Base-by-base conservation (phyloP, 2,329 filamentous ascomycete species). In the Nannizziopsis arthrosporioides region DNA sequence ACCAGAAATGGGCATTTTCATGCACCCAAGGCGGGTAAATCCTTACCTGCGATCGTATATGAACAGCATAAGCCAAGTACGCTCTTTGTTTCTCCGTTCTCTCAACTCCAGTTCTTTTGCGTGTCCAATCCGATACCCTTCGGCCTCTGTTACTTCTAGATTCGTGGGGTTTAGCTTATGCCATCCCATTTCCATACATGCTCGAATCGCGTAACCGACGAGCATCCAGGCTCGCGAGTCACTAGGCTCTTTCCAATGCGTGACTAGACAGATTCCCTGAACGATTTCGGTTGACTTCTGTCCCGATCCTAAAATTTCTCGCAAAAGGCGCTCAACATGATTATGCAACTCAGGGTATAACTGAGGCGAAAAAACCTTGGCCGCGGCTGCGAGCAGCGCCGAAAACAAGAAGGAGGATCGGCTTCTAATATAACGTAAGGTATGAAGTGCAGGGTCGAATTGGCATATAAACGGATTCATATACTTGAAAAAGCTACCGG, bases 161-260 rank as follows among this genome's bases (percentile, higher is more conserved):
- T 49, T 49, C 22, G 52, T 51, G n/a, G 52, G 50, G 17, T 38
- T 50, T 22, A 55, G 32, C 45, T 53, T 54, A 48, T 55, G 51
- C 52, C 53, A 55, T 14, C 51, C 48, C 57, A 70, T 51, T 35
- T 69, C 66, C 53, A 69, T 64, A 43, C 63, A 62, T 56, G 68
- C 64, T 6, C 67, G 57, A 35, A 70, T 68, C 0, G 62, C 64
- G 48, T 68, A 68, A 2, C 67, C 68, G 7, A 69, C 53, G 1
- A 63, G 57, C 14, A 65, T 57, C 66, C 68, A 70, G 3, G 63
- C 63, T 10, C 67, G 58, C 9, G 61, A 66, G 49, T 70, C 68
- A 6, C 65, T 61, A 2, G 65, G 64, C 36, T 69, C 64, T 53
- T 70, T 70, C 65, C 66, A 70, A 51, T 68, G 68, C 1, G 67